Evolutionary conservation across 768 basidiomycete species (phyloP), one percentile per base, ranked within the genome.

Genomic region (Suillus decipiens): DNA sequence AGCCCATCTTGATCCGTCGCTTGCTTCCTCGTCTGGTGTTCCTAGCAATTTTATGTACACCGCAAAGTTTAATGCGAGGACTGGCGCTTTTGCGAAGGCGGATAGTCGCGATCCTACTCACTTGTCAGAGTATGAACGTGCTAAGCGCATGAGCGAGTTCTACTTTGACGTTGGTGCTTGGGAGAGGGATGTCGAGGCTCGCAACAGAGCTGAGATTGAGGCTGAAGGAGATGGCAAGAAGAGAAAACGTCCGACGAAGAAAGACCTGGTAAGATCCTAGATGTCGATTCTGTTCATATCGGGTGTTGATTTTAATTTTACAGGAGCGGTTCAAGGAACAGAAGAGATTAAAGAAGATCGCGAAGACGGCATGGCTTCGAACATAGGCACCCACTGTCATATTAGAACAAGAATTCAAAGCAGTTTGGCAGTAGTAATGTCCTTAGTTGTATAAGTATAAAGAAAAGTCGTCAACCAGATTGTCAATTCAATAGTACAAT

Each of bases 321-420:
- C 73, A 93, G 92, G 90, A 93, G 67, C 86, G 90, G 47, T 93
- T 89, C 74, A 91, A 89, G 71, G 90, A 93, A 72, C 88, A 91
- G 79, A 94, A 93, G 75, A 82, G 77, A 67, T 76, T 80, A 71
- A 93, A 93, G 80, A 94, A 93, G 77, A 86, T 93, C 10, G 90
- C 91, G 43, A 93, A 93, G 79, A 93, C 91, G 1, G 92, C 92
- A 10, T 94, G 92, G 92, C 72, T 94, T 69, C 86, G 92, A 72
- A 90, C 87, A 68, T 90, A 72, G 62, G 3, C 15, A 56, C 37
- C 15, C 37, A 37, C 24, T 41, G 56, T 39, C 39, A 8, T 57
- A 57, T 57, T 57, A 57, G 39, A 57, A 12, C 22, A 41, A 24
- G 6, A 57, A 57, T 57, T 12, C 37, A 57, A 57, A 57, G 37